Base-by-base conservation (phyloP, 106 monocot genomes). In the Acorus calamus region DNA sequence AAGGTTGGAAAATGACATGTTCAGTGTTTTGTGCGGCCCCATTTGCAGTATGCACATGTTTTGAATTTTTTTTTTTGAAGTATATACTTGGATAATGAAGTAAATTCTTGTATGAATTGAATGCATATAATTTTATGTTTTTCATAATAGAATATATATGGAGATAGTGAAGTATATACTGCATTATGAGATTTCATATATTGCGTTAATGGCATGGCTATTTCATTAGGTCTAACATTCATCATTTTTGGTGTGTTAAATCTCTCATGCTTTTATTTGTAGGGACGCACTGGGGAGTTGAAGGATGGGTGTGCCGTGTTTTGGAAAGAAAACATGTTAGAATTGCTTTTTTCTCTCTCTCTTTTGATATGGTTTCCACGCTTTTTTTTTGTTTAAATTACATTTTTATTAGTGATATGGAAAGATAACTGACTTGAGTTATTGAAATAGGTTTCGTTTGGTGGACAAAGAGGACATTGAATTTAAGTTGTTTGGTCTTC, bases 271-370 rank as follows among this genome's bases (percentile, higher is more conserved):
- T 28, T 28, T 12, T 44, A 56, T 48, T 74, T 45, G 42, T 44
- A 88, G 88, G 51, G 67, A 51, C 80, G 88, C 60, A 81, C 78
- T 57, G 84, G 88, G 28, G 81, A 72, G 8, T 57, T 67, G 13
- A 81, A 70, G 67, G 88, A 88, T 76, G 88, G 88, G 46, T 88
- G 88, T 79, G 80, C 88, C 63, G 53, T 76, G 11, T 84, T 88
- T 68, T 88, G 88, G 88, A 84, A 77, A 78, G 74, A 75, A 14
- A 58, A 81, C 62, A 60, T 50, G 81, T 78, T 62, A 56, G 45
- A 42, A 47, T 54, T 28, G 28, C 28, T 1, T 28, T 28, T 28
- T 28, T 28, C 1, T 28, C 28, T 28, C 28, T 63, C 3, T 14
- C n/a, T n/a, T n/a, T 67, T 62, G 3, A 11, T 61, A 3, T 68